These are phyloP conservation scores for Kwoniella dejecticola DNA, from an alignment of 768 basidiomycete species.

Conservation along the genomic window DNA sequence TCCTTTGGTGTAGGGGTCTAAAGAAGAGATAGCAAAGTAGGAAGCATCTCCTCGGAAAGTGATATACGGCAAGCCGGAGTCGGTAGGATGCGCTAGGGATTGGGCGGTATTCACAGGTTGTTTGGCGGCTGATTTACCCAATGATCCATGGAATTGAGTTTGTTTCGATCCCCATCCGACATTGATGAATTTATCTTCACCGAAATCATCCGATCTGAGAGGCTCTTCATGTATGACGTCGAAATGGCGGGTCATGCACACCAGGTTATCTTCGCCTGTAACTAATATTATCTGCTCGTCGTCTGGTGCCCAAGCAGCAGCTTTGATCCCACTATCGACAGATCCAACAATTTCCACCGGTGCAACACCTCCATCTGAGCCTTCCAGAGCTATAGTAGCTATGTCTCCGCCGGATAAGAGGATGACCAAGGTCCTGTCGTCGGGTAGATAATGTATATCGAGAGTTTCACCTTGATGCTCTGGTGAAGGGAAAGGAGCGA, in stretches of 20 bases:
- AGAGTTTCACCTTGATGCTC: constrained; percentile 59
- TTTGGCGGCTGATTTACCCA: constrained; percentile 81
- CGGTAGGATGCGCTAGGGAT: constrained; percentile 63
- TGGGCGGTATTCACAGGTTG: constrained; percentile 59
- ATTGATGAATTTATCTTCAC: constrained; percentile 90
- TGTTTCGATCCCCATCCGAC: constrained; percentile 97
- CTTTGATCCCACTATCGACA: constrained; percentile 78
- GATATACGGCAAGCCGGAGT: constrained; percentile 71
- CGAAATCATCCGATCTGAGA: constrained; percentile 74
- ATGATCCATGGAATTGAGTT: constrained; percentile 95
- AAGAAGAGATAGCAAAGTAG: constrained; percentile 79
- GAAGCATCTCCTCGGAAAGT: constrained; percentile 94
- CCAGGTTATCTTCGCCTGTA: constrained; percentile 79
- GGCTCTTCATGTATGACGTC: constrained; percentile 80
- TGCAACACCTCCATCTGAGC: constrained; percentile 54
- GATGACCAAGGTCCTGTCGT: constrained; percentile 67
- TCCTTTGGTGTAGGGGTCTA: constrained; percentile 60
- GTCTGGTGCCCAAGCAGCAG: constrained; percentile 89
- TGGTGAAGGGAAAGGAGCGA: constrained; percentile 35
- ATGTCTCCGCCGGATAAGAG: constrained; percentile 83
- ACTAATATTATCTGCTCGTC: constrained; percentile 79
- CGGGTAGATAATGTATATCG: constrained; percentile 70
- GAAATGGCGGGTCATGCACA: constrained; percentile 85
- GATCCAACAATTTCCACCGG: constrained; percentile 80
- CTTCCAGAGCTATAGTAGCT: constrained; percentile 63